These are phyloP conservation scores for Trichoderma orchidacearum DNA, from an alignment of 495 filamentous ascomycete genomes.

Conservation along the genomic window DNA sequence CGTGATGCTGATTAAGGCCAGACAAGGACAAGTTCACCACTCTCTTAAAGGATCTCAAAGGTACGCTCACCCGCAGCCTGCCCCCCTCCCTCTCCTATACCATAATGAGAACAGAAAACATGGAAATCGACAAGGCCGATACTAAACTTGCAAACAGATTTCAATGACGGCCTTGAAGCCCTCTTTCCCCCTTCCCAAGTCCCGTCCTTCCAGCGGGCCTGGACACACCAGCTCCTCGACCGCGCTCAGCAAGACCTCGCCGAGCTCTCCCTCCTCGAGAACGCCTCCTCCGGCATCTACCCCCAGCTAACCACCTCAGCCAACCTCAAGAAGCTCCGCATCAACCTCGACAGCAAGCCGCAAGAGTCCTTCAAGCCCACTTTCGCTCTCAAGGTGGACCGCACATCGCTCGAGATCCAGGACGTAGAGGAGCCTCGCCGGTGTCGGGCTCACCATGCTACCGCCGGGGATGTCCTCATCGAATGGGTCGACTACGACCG, in stretches of 20 bases:
- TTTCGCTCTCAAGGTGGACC: constrained; percentile 14
- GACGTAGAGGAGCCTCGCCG: constrained; percentile 3
- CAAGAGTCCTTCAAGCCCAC: constrained; percentile 14
- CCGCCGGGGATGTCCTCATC: constrained; percentile 13
- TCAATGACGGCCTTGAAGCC: constrained; percentile 23
- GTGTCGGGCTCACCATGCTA: constrained; percentile 7
- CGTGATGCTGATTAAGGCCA: too few species aligned
- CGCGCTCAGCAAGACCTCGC: constrained; percentile 11
- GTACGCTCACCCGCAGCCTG: background rate
- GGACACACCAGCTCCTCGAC: constrained; percentile 20
- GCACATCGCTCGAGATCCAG: constrained; percentile 4
- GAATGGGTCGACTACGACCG: constrained; percentile 22
- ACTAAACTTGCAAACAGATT: constrained; percentile 7
- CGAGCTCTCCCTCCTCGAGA: constrained; percentile 16
- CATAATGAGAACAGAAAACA: too few species aligned
- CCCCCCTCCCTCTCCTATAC: too few species aligned
- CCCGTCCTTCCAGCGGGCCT: constrained; percentile 17
- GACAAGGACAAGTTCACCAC: constrained; percentile 24
- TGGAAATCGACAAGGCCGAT: too few species aligned
- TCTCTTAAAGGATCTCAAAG: constrained; percentile 18
- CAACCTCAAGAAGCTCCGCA: constrained; percentile 19
- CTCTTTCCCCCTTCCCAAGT: constrained; percentile 20
- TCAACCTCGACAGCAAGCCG: constrained; percentile 20
- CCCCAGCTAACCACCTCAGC: constrained; percentile 18
- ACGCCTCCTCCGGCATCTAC: constrained; percentile 17